These are phyloP conservation scores for Pilasporangium apinafurcum DNA, from an alignment of 352 stramenopile genomes.

Conservation along the genomic window DNA sequence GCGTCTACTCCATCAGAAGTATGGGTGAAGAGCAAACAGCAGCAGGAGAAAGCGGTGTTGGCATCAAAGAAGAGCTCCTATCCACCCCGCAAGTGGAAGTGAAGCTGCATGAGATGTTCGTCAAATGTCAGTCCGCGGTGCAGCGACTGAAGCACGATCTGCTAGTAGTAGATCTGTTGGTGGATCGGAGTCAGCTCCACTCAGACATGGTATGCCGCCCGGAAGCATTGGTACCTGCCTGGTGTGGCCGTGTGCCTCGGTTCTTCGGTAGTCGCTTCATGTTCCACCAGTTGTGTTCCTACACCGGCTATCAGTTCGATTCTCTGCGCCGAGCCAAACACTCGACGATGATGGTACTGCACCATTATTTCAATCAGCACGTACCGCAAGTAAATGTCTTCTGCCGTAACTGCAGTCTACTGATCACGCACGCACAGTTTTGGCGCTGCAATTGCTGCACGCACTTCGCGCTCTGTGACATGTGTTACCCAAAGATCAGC, in stretches of 20 bases:
- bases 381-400: slow-evolving; percentile 70
- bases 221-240: slow-evolving; percentile 36
- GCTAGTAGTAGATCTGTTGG: slow-evolving; percentile 64
- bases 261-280: slow-evolving; percentile 85
- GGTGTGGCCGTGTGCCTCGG: slow-evolving; percentile 48
- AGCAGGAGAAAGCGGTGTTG: slow-evolving; percentile 34
- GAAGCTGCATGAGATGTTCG: slow-evolving; percentile 67
- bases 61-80: slow-evolving; percentile 42
- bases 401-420: slow-evolving; percentile 65
- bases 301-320: slow-evolving; percentile 82
- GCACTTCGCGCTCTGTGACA: slow-evolving; percentile 63
- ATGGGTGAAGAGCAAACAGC: no score
- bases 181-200: no score
- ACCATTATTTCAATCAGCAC: slow-evolving; percentile 82
- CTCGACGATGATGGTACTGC: slow-evolving; percentile 88
- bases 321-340: slow-evolving; percentile 84
- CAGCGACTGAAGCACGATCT: slow-evolving; percentile 74
- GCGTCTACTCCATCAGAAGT: slow-evolving; percentile 20
- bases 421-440: slow-evolving; percentile 69
- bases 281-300: slow-evolving; percentile 82
- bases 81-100: slow-evolving; percentile 29
- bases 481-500: slow-evolving; percentile 46
- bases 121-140: slow-evolving; percentile 47
- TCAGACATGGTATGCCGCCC: slow-evolving; percentile 20
- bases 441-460: slow-evolving; percentile 54